These are phyloP conservation scores for Aureobasidium mangrovei DNA, from an alignment of 2,329 filamentous ascomycete genomes.

Conservation along the genomic window DNA sequence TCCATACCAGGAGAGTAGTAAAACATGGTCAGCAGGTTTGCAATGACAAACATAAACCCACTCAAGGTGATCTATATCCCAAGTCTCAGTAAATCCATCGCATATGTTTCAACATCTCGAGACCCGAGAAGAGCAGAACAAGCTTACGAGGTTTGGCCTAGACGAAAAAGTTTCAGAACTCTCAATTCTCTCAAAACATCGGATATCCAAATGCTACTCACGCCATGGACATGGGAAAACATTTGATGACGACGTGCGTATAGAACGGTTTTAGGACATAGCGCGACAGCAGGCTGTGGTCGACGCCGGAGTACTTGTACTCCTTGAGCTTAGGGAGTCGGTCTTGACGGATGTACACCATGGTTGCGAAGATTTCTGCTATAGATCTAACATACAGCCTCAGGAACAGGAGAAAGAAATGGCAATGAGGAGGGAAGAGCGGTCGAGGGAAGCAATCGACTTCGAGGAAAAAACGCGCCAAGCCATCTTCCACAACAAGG, in stretches of 20 bases:
- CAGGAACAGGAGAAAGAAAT: neutral
- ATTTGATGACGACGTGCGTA: conserved; percentile 84
- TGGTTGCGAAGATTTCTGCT: conserved; percentile 32
- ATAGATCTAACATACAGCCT: neutral
- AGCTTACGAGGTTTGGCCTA: conserved; percentile 15
- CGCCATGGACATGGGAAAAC: conserved; percentile 94
- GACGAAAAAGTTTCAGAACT: neutral
- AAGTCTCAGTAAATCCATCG: neutral
- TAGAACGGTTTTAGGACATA: conserved; percentile 98
- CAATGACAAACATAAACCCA: conserved; percentile 80
- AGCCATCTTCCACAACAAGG: too few species aligned
- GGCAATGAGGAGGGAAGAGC: neutral
- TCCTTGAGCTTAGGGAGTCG: conserved; percentile 79
- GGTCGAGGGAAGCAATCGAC: neutral
- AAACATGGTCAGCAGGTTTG: conserved; percentile 82
- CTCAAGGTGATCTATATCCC: conserved; percentile 65
- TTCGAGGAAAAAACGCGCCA: too few species aligned
- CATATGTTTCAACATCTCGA: conserved; percentile 9
- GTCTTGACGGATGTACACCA: conserved; percentile 94
- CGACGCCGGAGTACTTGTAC: conserved; percentile 86
- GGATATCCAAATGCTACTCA: conserved; percentile 30
- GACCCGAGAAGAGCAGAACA: neutral
- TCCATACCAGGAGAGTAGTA: conserved; percentile 96
- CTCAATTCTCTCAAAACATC: neutral
- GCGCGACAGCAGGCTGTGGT: conserved; percentile 80